Evolutionary conservation across 306 rosid species (phyloP).

Genomic region (Citrullus amarus): DNA sequence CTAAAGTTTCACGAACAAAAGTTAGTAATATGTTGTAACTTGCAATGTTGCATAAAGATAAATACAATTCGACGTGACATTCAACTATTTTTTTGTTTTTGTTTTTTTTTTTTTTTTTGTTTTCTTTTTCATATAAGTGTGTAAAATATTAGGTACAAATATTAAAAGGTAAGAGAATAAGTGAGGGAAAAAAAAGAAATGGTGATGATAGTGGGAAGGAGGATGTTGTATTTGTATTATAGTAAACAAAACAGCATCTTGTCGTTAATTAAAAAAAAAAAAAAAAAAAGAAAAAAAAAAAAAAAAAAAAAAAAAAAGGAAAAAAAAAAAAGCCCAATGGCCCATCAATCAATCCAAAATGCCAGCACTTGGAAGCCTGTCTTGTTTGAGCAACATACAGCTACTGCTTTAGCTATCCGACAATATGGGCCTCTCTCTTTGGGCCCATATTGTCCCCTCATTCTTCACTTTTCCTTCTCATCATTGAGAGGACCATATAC

Average conservation of each 20-base stretch:
- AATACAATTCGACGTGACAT: no score
- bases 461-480: background rate
- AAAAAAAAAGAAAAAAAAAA: background rate
- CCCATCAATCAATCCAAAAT: slow-evolving; percentile 5
- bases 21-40: no score
- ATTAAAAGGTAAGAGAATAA: no score
- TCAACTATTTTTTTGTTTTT: no score
- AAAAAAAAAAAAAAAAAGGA: no score
- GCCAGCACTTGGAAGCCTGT: slow-evolving; percentile 7
- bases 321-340: background rate
- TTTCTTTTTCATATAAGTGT: no score
- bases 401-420: background rate
- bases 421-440: background rate
- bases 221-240: background rate
- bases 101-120: no score
- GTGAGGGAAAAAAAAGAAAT: no score
- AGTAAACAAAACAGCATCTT: background rate
- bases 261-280: background rate
- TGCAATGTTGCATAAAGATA: no score
- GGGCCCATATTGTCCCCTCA: background rate
- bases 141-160: no score
- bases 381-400: background rate
- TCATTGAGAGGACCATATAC: slow-evolving; percentile 11
- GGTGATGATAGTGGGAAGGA: background rate
- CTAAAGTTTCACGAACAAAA: no score